phyloP scores from a whole-genome alignment of 768 basidiomycete species.

The Phlebiopsis gigantea region DNA sequence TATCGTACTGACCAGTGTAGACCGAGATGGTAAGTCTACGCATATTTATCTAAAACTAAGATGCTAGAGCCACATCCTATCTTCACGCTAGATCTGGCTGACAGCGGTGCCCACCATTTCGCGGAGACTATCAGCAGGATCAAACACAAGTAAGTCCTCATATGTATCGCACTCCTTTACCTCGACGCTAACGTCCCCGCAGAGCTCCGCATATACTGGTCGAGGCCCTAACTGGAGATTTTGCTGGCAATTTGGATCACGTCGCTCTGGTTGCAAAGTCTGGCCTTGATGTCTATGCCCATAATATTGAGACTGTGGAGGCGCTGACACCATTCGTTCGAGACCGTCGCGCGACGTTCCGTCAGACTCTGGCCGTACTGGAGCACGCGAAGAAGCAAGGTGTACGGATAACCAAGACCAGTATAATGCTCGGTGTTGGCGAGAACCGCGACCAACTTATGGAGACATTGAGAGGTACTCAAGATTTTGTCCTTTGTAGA shows the following conservation, averaged over 20 bases:
- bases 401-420: conserved; percentile 91
- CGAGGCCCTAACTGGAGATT: conserved; percentile 95
- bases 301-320: conserved; percentile 97
- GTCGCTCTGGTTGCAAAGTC: conserved; percentile 85
- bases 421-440: conserved; percentile 97
- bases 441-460: conserved; percentile 81
- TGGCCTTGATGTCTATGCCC: conserved; percentile 95
- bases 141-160: conserved; percentile 77
- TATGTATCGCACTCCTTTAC: neutral
- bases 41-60: neutral
- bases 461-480: conserved; percentile 80
- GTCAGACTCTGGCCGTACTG: conserved; percentile 77
- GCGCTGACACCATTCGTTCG: conserved; percentile 91
- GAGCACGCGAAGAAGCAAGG: conserved; percentile 80
- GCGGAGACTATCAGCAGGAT: conserved; percentile 93
- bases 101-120: conserved; percentile 92
- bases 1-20: conserved; percentile 94
- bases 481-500: conserved; percentile 17
- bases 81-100: conserved; percentile 66
- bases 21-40: conserved; percentile 77
- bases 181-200: neutral
- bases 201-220: conserved; percentile 95
- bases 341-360: conserved; percentile 88
- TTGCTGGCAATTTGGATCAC: conserved; percentile 69
- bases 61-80: neutral